These are phyloP conservation scores for Batkoa obscura DNA, from an alignment of 371 early-diverging fungal species.

Conservation along the genomic window DNA sequence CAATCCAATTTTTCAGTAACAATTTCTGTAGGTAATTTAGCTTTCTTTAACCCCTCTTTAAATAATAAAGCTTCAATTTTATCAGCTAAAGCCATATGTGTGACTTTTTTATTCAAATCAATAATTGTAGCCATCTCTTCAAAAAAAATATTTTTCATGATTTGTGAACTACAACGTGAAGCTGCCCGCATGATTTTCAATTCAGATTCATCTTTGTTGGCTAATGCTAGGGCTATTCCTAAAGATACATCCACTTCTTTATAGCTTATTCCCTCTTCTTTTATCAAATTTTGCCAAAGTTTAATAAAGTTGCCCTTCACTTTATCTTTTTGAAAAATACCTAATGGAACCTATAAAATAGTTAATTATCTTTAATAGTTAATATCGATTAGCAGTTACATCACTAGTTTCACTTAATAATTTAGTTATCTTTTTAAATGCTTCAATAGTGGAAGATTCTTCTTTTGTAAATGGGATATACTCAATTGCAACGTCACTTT, in stretches of 20 bases:
- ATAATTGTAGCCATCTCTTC: conserved; percentile 35
- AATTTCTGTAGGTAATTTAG: conserved; percentile 7
- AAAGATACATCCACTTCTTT: conserved; percentile 50
- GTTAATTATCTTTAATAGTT: not conserved
- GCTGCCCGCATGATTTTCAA: conserved; percentile 39
- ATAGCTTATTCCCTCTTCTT: conserved; percentile 20
- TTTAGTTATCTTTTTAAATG: conserved; percentile 20
- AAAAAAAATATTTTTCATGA: conserved; percentile 22
- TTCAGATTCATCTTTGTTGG: conserved; percentile 80
- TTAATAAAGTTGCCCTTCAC: conserved; percentile 51
- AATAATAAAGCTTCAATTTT: no score
- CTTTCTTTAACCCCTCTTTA: no score
- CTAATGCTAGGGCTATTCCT: conserved; percentile 52
- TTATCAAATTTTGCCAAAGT: conserved; percentile 54
- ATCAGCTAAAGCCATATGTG: no score
- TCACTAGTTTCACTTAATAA: conserved; percentile 17
- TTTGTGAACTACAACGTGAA: conserved; percentile 21
- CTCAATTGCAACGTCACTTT: not conserved
- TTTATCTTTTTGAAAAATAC: conserved; percentile 59
- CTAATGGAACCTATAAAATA: conserved; percentile 27
- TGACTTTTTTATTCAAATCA: no score
- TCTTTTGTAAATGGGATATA: not conserved
- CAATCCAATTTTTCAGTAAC: conserved; percentile 47
- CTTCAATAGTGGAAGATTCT: not conserved
- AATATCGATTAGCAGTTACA: not conserved